A percentile compares a stretch with the other conserved stretches of the same genome.
These are phyloP conservation scores for Colletotrichum aenigma DNA, from an alignment of 2,329 filamentous ascomycete species.

Conservation along the genomic window DNA sequence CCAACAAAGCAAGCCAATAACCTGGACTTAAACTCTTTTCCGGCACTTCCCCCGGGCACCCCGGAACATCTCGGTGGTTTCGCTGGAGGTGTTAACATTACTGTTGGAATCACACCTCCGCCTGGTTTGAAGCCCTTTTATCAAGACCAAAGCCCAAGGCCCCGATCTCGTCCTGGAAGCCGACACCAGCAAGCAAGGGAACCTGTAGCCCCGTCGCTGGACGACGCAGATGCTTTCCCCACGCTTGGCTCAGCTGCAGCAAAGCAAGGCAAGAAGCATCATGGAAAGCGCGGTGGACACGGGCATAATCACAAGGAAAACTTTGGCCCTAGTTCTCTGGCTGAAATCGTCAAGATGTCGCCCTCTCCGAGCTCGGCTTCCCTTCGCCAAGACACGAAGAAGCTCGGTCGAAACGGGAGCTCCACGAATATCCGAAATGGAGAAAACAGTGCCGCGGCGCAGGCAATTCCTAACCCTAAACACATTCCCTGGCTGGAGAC, in stretches of 20 bases:
- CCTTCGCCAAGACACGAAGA: slow-evolving; percentile 64
- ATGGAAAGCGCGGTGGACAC: slow-evolving; percentile 88
- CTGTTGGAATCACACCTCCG: slow-evolving; percentile 66
- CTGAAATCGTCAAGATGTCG: slow-evolving; percentile 94
- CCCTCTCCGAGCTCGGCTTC: slow-evolving; percentile 76
- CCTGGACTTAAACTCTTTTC: slow-evolving; percentile 85
- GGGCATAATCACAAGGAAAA: slow-evolving; percentile 73
- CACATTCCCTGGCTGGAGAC: slow-evolving; percentile 98
- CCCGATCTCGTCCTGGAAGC: slow-evolving; percentile 84
- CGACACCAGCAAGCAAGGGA: slow-evolving; percentile 72
- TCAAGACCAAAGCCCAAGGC: slow-evolving; percentile 65
- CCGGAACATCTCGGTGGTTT: slow-evolving; percentile 63
- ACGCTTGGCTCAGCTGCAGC: slow-evolving; percentile 77
- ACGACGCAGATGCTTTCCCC: slow-evolving; percentile 96
- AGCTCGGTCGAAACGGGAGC: slow-evolving; percentile 66
- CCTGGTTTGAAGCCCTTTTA: slow-evolving; percentile 72
- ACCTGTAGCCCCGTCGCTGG: slow-evolving; percentile 75
- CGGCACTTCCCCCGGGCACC: slow-evolving; percentile 68
- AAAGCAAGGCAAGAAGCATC: slow-evolving; percentile 87
- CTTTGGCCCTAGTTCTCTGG: slow-evolving; percentile 75
- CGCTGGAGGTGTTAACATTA: slow-evolving; percentile 56
- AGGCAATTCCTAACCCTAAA: slow-evolving; percentile 84
- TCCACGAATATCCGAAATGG: slow-evolving; percentile 67
- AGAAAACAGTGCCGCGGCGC: slow-evolving; percentile 81
- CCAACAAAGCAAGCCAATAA: slow-evolving; percentile 72